These are phyloP conservation scores for Botrytis porri DNA, from an alignment of 2,329 filamentous ascomycete species.

Conservation along the genomic window DNA sequence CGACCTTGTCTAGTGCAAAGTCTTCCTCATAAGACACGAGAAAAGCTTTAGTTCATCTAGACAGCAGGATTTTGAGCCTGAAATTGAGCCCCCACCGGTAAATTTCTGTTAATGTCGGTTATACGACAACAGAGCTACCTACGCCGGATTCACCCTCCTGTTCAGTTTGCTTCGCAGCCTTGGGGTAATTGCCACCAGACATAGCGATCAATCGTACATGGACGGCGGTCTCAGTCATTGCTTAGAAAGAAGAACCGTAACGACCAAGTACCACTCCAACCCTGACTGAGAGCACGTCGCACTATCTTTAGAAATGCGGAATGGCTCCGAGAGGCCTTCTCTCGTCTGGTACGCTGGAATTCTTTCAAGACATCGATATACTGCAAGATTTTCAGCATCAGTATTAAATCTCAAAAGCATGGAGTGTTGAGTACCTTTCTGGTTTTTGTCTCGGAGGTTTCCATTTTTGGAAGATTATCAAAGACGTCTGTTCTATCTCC, in stretches of 20 bases:
- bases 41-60: neutral
- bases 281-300: neutral
- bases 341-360: neutral
- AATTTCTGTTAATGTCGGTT: constrained; percentile 55
- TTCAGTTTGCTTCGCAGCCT: neutral
- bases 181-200: neutral
- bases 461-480: neutral
- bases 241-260: constrained; percentile 85
- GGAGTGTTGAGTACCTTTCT: neutral
- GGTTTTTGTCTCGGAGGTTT: neutral
- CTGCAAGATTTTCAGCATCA: neutral
- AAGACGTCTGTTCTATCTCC: neutral
- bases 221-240: constrained; percentile 44
- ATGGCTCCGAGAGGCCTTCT: neutral
- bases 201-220: neutral
- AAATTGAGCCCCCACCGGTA: too few relatives aligned
- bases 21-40: neutral
- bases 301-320: neutral
- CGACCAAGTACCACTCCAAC: constrained; percentile 36
- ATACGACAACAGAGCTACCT: constrained; percentile 63
- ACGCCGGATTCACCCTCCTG: neutral
- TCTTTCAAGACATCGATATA: neutral
- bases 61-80: neutral
- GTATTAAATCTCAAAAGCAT: neutral
- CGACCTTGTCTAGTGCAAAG: neutral